Evolutionary conservation across 1,284 basidiomycete genomes (phyloP), one percentile per base, ranked within the genome.

Genomic region (Heterobasidion parviporum): DNA sequence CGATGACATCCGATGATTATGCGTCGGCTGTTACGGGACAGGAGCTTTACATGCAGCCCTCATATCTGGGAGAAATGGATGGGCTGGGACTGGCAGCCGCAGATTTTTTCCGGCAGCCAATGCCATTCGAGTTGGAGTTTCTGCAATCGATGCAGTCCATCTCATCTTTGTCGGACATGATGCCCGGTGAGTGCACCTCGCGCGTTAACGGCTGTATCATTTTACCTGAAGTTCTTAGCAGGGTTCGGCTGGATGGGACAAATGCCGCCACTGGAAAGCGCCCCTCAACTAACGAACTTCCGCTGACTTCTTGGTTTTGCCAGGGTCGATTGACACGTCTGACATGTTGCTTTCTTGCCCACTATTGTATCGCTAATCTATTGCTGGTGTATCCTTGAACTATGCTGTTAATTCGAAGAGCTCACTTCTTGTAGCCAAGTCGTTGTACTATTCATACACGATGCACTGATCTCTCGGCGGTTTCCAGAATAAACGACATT

Each of bases 71-170:
- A 26, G 47, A n/a, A 12, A 26, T 20, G 20, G 47, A 56, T 18
- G 54, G 26, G 26, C 26, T 60, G 54, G 61, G 63, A 16, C 58
- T 68, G 58, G 66, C 65, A 46, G 64, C 67, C n/a, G 61, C 68
- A 9, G 76, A 79, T 12, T 74, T 78, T 57, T 80, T 81, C 70
- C 73, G 77, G 36, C 72, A 80, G 1, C 74, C 79, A 6, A 68
- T 85, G 57, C 75, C 77, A 3, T 82, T 81, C 60, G 82, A 86
- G 59, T 69, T 72, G 9, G 82, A 83, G 51, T 73, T 87, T 36
- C 61, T 87, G 61, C 77, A 82, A 56, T 81, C 80, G 15, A 80
- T 85, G 67, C 80, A 82, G 59, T 75, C 78, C 20, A 62, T 85
- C 61, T 70, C 76, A 2, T 75, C 82, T 1, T 85, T 81, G 80